Evolutionary conservation across 768 basidiomycete genomes (phyloP).

Genomic region (Dacryopinax primogenitus): DNA sequence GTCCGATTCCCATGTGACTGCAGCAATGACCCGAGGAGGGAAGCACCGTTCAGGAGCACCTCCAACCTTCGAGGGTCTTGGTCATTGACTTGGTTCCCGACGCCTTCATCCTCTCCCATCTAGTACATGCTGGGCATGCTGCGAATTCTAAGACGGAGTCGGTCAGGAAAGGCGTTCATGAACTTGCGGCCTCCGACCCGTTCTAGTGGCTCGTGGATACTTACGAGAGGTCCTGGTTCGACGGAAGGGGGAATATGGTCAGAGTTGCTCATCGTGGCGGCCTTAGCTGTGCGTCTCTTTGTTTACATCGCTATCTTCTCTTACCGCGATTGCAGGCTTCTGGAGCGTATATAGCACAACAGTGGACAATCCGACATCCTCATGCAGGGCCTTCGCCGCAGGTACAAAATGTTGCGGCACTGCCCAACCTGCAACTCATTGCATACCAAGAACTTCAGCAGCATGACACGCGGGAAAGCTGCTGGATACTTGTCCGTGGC

Average conservation of each 20-base stretch:
- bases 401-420: background rate
- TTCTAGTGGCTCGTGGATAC: too few species aligned
- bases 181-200: too few species aligned
- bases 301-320: background rate
- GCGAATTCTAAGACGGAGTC: too few species aligned
- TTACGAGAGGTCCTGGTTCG: background rate
- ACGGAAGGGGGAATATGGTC: background rate
- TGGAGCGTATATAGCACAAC: background rate
- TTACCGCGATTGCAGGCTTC: background rate
- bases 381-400: too few species aligned
- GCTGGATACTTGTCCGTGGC: conserved; percentile 82
- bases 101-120: too few species aligned
- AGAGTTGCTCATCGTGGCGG: background rate
- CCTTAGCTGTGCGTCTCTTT: background rate
- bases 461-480: conserved; percentile 41
- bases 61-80: too few species aligned
- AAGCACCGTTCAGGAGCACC: background rate
- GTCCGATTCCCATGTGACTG: background rate
- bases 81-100: too few species aligned
- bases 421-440: conserved; percentile 16
- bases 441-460: conserved; percentile 27
- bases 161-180: too few species aligned
- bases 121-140: too few species aligned
- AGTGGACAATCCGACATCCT: too few species aligned
- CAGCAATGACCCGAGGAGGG: conserved; percentile 1